Percentiles rank a stretch among this genome's conserved stretches.
These are phyloP conservation scores for Adansonia grandidieri DNA, from an alignment of 441 rosid species.

Conservation along the genomic window DNA sequence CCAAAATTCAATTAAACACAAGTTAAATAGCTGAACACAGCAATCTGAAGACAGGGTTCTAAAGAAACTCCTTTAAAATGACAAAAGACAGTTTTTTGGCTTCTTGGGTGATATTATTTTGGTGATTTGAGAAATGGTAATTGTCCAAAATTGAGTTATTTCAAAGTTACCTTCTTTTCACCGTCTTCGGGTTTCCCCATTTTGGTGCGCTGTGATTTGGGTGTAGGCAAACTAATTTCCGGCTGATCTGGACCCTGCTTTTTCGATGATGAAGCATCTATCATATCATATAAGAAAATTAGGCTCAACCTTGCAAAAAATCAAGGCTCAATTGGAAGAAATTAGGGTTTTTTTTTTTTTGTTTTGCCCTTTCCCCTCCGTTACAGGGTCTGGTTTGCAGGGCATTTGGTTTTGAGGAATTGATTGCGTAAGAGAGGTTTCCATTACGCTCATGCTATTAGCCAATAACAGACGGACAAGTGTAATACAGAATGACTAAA, in stretches of 20 bases:
- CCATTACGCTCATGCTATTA: background rate
- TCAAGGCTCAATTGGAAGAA: constrained; percentile 21
- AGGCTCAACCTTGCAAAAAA: constrained; percentile 11
- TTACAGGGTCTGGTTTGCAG: constrained; percentile 11
- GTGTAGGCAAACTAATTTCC: constrained; percentile 43
- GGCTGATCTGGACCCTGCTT: constrained; percentile 54
- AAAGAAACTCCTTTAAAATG: constrained; percentile 1
- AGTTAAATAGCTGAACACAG: background rate
- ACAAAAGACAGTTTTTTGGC: constrained; percentile 22
- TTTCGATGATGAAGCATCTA: constrained; percentile 44
- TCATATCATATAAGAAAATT: constrained; percentile 29
- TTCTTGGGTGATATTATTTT: constrained; percentile 9
- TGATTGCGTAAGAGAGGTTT: constrained; percentile 23
- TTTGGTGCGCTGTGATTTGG: constrained; percentile 48
- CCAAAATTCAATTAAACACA: background rate
- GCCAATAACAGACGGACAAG: constrained; percentile 18
- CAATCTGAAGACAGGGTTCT: constrained; percentile 22
- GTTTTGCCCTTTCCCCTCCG: background rate
- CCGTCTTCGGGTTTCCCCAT: constrained; percentile 67
- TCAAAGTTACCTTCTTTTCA: constrained; percentile 50
- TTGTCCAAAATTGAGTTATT: constrained; percentile 13
- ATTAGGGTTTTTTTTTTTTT: constrained; percentile 24
- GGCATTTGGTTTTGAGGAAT: constrained; percentile 18
- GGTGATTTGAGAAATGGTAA: constrained; percentile 10
- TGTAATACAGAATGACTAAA: background rate